Conservation (phyloP, 2,329 filamentous ascomycete genomes). For the Aspergillus felis region DNA sequence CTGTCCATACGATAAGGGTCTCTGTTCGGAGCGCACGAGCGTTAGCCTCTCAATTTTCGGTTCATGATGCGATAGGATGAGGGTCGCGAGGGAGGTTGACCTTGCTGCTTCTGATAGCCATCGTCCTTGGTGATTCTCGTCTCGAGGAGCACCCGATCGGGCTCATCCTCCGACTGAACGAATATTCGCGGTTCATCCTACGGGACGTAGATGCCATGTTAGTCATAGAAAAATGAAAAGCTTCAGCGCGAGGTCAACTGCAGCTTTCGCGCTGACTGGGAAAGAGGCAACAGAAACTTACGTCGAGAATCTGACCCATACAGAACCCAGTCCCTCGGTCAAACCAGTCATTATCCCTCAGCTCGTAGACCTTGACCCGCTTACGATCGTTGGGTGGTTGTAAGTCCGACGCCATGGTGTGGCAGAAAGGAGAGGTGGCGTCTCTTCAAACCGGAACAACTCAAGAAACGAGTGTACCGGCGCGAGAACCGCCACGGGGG, state of each 20-base stretch:
- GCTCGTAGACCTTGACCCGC: slow-evolving; percentile 96
- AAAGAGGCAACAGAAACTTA: slow-evolving; percentile 45
- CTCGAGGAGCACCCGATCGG: slow-evolving; percentile 76
- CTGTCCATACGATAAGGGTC: slow-evolving; percentile 97
- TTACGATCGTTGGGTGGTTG: slow-evolving; percentile 49
- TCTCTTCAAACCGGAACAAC: slow-evolving; percentile 38
- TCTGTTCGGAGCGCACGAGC: slow-evolving; percentile 52
- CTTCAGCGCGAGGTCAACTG: slow-evolving; percentile 8
- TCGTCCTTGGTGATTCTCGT: slow-evolving; percentile 90
- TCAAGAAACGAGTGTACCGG: slow-evolving; percentile 33
- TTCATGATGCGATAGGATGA: slow-evolving; percentile 8
- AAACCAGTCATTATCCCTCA: slow-evolving; percentile 98
- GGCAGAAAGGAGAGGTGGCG: slow-evolving; percentile 29
- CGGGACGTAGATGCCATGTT: slow-evolving; percentile 6
- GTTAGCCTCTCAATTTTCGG: slow-evolving; percentile 13
- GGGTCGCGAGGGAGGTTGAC: slow-evolving; percentile 44
- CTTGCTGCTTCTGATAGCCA: slow-evolving; percentile 97
- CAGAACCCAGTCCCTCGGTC: slow-evolving; percentile 97
- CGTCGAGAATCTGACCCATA: slow-evolving; percentile 68
- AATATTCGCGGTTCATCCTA: slow-evolving; percentile 82
- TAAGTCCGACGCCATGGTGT: slow-evolving; percentile 46
- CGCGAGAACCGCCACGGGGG: slow-evolving; percentile 27
- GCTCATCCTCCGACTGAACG: slow-evolving; percentile 91
- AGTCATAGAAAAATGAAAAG: slow-evolving; percentile 8
- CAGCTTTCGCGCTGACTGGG: slow-evolving; percentile 13